Evolutionary conservation across 495 filamentous ascomycete species (phyloP).

Genomic region (Rhizodiscina lignyota): DNA sequence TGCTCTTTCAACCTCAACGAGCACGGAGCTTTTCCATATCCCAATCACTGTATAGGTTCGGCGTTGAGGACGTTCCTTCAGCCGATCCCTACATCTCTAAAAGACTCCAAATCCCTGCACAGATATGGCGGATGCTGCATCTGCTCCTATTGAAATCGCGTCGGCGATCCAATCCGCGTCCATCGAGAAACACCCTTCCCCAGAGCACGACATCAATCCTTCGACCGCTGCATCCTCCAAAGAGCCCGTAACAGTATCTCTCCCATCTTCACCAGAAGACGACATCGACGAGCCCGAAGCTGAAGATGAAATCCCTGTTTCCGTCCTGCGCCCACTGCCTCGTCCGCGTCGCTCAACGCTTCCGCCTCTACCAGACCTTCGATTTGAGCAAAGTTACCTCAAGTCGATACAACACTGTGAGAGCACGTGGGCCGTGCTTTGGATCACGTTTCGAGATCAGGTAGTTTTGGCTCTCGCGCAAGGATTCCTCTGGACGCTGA

Average conservation of each 20-base stretch:
- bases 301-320: conserved; percentile 25
- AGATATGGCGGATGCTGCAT: too few relatives aligned
- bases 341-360: conserved; percentile 39
- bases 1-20: too few relatives aligned
- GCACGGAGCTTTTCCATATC: too few relatives aligned
- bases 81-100: too few relatives aligned
- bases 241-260: conserved; percentile 13
- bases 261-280: conserved; percentile 5
- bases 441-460: conserved; percentile 82
- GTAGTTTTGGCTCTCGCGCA: conserved; percentile 69
- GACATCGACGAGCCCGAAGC: conserved; percentile 13
- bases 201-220: conserved; percentile 64
- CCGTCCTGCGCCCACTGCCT: conserved; percentile 25
- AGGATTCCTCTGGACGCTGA: conserved; percentile 68
- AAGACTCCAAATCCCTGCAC: too few relatives aligned
- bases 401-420: conserved; percentile 64
- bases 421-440: conserved; percentile 56
- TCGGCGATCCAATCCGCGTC: conserved; percentile 66
- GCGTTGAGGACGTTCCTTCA: too few relatives aligned
- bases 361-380: conserved; percentile 77
- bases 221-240: conserved; percentile 40
- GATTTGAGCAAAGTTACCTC: conserved; percentile 96
- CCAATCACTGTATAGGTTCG: too few relatives aligned
- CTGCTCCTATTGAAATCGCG: conserved; percentile 36
- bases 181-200: conserved; percentile 50